These are phyloP conservation scores for Mycosphaerelloides madeirae DNA, from an alignment of 2,329 filamentous ascomycete species.

Conservation along the genomic window DNA sequence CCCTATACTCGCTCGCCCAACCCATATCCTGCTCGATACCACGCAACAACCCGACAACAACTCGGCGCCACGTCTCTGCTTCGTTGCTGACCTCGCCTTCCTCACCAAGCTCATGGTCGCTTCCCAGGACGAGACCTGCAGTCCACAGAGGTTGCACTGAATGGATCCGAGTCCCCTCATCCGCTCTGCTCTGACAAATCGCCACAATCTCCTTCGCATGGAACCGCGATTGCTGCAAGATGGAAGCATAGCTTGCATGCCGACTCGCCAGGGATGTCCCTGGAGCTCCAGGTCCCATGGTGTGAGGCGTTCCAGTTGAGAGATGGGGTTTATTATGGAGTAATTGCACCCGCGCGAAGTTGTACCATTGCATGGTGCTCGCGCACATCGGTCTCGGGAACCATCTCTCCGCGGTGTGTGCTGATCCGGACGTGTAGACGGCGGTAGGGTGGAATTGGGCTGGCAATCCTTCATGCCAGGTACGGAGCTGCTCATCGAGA, in stretches of 20 bases:
- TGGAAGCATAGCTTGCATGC: conserved; percentile 53
- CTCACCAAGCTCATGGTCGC: conserved; percentile 26
- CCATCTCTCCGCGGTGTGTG: conserved; percentile 48
- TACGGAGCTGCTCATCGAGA: conserved; percentile 53
- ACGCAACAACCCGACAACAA: conserved; percentile 52
- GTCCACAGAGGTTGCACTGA: conserved; percentile 58
- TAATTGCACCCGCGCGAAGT: conserved; percentile 59
- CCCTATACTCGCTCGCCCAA: conserved; percentile 59
- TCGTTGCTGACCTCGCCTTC: conserved; percentile 20
- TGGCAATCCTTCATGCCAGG: conserved; percentile 57
- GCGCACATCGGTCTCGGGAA: conserved; percentile 60
- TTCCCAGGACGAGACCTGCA: conserved; percentile 56
- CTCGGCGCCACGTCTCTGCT: conserved; percentile 46
- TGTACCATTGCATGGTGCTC: conserved; percentile 61
- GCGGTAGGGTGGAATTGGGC: conserved; percentile 57
- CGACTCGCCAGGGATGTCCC: conserved; percentile 49
- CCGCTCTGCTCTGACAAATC: conserved; percentile 54
- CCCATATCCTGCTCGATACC: conserved; percentile 60
- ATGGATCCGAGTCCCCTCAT: conserved; percentile 54
- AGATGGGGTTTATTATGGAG: conserved; percentile 58
- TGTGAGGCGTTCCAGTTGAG: conserved; percentile 36
- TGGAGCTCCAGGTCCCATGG: conserved; percentile 7
- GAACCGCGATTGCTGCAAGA: conserved; percentile 50
- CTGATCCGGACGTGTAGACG: conserved; percentile 32
- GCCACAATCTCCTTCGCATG: conserved; percentile 60